phyloP scores from a whole-genome alignment of 768 basidiomycete genomes.

The Mycena latifolia region DNA sequence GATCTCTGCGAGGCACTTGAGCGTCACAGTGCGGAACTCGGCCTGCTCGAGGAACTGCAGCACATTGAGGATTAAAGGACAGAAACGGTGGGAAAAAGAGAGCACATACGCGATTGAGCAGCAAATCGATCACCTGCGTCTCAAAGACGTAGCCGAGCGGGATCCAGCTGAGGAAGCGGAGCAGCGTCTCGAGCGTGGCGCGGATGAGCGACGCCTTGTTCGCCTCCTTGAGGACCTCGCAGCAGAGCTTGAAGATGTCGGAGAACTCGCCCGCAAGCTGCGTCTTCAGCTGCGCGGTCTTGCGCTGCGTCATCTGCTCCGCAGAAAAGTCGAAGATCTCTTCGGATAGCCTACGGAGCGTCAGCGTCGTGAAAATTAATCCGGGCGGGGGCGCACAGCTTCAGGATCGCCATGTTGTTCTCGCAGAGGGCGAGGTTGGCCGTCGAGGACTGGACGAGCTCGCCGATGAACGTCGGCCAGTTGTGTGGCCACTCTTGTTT shows the following conservation, averaged over 20 bases:
- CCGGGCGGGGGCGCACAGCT: constrained; percentile 56
- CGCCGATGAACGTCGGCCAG: constrained; percentile 97
- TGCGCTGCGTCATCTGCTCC: constrained; percentile 97
- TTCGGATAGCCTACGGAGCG: constrained; percentile 73
- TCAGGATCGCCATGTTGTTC: constrained; percentile 99
- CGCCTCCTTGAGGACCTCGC: constrained; percentile 96
- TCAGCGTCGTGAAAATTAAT: not conserved
- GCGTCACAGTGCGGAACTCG: constrained; percentile 96
- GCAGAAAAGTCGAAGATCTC: constrained; percentile 99
- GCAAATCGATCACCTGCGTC: constrained; percentile 94
- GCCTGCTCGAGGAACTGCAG: constrained; percentile 92
- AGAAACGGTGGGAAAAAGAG: constrained; percentile 3
- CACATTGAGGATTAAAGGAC: constrained; percentile 18
- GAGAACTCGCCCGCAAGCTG: constrained; percentile 97
- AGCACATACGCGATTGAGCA: constrained; percentile 87
- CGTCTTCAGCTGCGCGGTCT: constrained; percentile 96
- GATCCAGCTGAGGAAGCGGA: constrained; percentile 99
- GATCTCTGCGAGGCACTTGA: constrained; percentile 97
- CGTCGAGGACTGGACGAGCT: constrained; percentile 97
- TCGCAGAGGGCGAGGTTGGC: constrained; percentile 97
- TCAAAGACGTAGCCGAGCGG: constrained; percentile 99
- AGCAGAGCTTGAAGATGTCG: constrained; percentile 97
- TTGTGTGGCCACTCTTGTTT: constrained; percentile 99
- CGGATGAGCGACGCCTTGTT: constrained; percentile 94
- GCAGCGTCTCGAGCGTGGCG: constrained; percentile 93